phyloP scores from a whole-genome alignment of 257 asterid genomes.

The Verbena officinalis region DNA sequence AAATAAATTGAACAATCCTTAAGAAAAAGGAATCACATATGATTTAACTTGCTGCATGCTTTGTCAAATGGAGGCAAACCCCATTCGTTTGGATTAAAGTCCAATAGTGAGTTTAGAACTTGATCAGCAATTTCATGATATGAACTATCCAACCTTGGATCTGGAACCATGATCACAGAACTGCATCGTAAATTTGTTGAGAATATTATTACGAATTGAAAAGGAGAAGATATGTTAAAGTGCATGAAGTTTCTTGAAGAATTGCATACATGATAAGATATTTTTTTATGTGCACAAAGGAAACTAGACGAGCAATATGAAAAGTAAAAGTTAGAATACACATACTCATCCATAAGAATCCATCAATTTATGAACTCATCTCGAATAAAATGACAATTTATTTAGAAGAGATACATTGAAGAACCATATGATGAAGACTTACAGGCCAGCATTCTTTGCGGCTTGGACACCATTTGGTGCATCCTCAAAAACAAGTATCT shows the following conservation, averaged over 20 bases:
- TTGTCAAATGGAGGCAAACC: slow-evolving; percentile 68
- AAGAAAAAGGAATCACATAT: too few relatives aligned
- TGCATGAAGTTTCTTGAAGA: too few relatives aligned
- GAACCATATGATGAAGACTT: slow-evolving; percentile 37
- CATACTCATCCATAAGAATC: too few relatives aligned
- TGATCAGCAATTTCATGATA: slow-evolving; percentile 69
- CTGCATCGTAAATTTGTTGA: slow-evolving; percentile 43
- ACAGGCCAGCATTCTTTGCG: slow-evolving; percentile 95
- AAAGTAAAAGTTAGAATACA: too few relatives aligned
- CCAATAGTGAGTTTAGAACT: slow-evolving; percentile 73
- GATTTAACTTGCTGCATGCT: slow-evolving; percentile 37
- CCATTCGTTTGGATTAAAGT: slow-evolving; percentile 82
- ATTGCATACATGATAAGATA: too few relatives aligned
- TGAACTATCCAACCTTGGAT: slow-evolving; percentile 79
- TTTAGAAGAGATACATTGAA: neutral
- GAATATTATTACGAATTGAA: too few relatives aligned
- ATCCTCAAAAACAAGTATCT: slow-evolving; percentile 91
- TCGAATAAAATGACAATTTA: slow-evolving; percentile 15
- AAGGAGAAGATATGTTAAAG: too few relatives aligned
- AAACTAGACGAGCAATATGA: too few relatives aligned
- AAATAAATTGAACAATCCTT: neutral
- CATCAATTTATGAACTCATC: neutral
- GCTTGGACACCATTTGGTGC: slow-evolving; percentile 91
- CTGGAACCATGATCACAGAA: slow-evolving; percentile 95
- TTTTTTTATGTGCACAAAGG: too few relatives aligned